phyloP scores from a whole-genome alignment of 108 stramenopile genomes.

The Parietichytrium sp. region DNA sequence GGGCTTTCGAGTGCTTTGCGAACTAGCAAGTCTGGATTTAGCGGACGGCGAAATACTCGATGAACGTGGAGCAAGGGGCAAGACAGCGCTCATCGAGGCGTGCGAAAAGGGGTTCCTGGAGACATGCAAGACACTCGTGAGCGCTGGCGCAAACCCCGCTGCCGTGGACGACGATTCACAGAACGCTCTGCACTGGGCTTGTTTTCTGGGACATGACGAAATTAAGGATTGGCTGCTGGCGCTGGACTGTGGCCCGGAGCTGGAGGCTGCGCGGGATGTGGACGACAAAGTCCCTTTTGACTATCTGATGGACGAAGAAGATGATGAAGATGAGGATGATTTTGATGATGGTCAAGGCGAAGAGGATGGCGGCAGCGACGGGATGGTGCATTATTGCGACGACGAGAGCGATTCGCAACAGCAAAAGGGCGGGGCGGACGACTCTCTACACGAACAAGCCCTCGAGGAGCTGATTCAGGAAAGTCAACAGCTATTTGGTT shows the following conservation, averaged over 20 bases:
- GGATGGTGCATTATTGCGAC: too few relatives aligned
- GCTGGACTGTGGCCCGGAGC: neutral
- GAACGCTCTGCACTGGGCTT: neutral
- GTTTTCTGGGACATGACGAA: neutral
- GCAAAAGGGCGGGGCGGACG: too few relatives aligned
- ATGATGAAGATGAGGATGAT: too few relatives aligned
- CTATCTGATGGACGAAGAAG: too few relatives aligned
- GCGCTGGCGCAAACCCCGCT: neutral
- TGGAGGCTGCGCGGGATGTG: neutral
- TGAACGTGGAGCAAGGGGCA: neutral
- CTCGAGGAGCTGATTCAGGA: too few relatives aligned
- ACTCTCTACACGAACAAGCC: too few relatives aligned
- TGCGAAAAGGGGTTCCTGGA: conserved; percentile 27
- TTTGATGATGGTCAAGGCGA: too few relatives aligned
- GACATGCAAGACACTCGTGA: neutral
- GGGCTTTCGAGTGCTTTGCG: neutral
- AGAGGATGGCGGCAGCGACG: too few relatives aligned
- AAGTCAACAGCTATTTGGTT: too few relatives aligned
- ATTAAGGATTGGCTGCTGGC: neutral
- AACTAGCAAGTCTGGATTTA: neutral
- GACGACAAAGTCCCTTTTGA: too few relatives aligned
- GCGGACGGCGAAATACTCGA: neutral
- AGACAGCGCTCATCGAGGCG: neutral
- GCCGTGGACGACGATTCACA: neutral
- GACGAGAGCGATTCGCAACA: too few relatives aligned